Base-by-base conservation (phyloP, 108 stramenopile species). In the Cylindrotheca closterium region DNA sequence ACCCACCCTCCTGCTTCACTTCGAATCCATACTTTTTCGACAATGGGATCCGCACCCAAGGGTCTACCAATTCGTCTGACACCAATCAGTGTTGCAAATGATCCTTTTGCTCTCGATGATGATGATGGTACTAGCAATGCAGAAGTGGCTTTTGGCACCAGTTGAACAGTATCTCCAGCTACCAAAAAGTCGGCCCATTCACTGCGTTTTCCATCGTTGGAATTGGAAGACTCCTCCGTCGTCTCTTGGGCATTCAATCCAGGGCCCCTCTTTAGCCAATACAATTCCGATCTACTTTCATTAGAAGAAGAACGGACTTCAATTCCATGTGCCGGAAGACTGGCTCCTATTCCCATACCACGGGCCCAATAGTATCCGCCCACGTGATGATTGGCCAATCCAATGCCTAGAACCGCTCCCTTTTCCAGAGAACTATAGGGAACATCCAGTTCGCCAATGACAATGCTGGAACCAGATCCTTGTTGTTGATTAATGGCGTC, bases 311-410 rank as follows among this genome's bases (percentile, higher is more conserved):
- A 0, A 0, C 1, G 0, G 2, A 23, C 49, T 0, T 54, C 18
- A 45, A 91, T 72, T 4, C 89, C 89, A n/a, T 79, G 83, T 8
- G 89, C 89, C 32, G 79, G 81, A 69, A 91, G 76, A 27, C 76
- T 65, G 2, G 83, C 70, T 1, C 89, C 89, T 2, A 75, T 75
- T 15, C 89, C 89, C 31, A 83, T 82, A 33, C 78, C 76, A 30
- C 89, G 54, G 4, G 89, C 89, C 85, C 89, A 91, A 48, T 91
- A 91, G 58, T 91, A 91, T 19, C 75, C 75, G 7, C 86, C 86
- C 0, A 87, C 89, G 58, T 87, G 86, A 77, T 91, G 89, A 73
- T 91, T 91, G 67, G 79, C 79, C 49, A 87, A 57, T 17, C 89
- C 89, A 22, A 91, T 69, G 8, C 82, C 84, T 19, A 91, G 47